phyloP scores from a whole-genome alignment of 768 basidiomycete species.

The Leccinum fibrillosum region DNA sequence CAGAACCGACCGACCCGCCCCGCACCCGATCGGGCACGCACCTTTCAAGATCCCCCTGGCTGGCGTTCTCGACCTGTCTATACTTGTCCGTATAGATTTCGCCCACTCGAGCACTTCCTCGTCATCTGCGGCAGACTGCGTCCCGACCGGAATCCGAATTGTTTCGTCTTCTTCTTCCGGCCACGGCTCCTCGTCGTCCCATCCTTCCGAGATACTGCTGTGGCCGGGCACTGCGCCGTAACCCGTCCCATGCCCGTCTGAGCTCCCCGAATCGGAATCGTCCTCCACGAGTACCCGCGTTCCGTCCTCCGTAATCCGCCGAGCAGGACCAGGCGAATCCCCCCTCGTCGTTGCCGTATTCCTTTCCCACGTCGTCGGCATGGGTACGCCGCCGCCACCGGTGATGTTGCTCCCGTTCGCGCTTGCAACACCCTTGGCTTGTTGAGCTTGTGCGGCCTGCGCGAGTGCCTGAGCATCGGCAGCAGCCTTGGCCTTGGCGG shows the following conservation, averaged over 20 bases:
- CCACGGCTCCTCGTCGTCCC: conserved; percentile 82
- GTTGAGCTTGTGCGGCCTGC: conserved; percentile 24
- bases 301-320: conserved; percentile 61
- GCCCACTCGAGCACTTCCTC: conserved; percentile 78
- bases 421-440: conserved; percentile 18
- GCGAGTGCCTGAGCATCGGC: conserved; percentile 25
- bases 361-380: conserved; percentile 74
- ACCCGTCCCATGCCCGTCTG: conserved; percentile 43
- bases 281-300: conserved; percentile 65
- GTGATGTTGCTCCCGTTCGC: conserved; percentile 25
- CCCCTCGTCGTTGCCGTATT: conserved; percentile 64
- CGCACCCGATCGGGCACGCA: conserved; percentile 17
- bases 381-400: conserved; percentile 30
- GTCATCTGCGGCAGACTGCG: conserved; percentile 33
- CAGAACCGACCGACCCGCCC: conserved; percentile 7
- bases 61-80: conserved; percentile 64
- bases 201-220: conserved; percentile 55
- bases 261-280: conserved; percentile 60
- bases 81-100: conserved; percentile 63
- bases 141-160: conserved; percentile 42
- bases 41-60: conserved; percentile 86
- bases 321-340: conserved; percentile 42
- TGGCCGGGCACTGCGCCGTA: conserved; percentile 35
- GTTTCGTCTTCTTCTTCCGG: conserved; percentile 72
- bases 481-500: conserved; percentile 37